A percentile compares a stretch with the other conserved stretches of the same genome.
These are phyloP conservation scores for Hanseniaspora mollemarum DNA, from an alignment of 805 yeast genomes.

Conservation along the genomic window DNA sequence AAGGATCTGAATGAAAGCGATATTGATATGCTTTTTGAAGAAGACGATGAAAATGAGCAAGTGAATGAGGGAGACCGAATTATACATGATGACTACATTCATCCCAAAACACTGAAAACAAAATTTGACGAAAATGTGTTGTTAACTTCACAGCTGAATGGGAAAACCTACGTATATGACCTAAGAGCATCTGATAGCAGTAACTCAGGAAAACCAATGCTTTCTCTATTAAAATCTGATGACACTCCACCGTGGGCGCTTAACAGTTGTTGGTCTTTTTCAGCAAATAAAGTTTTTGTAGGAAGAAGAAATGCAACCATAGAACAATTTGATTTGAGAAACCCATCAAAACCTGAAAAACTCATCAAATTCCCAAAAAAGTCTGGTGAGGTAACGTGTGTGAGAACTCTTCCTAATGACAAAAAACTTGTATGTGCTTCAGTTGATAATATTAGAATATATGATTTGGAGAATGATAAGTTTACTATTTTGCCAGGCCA, in stretches of 20 bases:
- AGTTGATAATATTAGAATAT: constrained; percentile 75
- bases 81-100: constrained; percentile 13
- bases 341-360: constrained; percentile 45
- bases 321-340: constrained; percentile 58
- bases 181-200: constrained; percentile 36
- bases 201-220: constrained; percentile 26
- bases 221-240: constrained; percentile 43
- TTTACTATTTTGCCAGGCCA: constrained; percentile 91
- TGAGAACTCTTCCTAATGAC: constrained; percentile 68
- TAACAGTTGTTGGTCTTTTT: constrained; percentile 75
- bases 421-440: constrained; percentile 79
- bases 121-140: constrained; percentile 44
- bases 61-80: constrained; percentile 16
- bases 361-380: constrained; percentile 66
- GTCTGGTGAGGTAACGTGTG: constrained; percentile 81
- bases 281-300: constrained; percentile 66
- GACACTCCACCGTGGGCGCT: constrained; percentile 90
- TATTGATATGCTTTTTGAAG: constrained; percentile 46
- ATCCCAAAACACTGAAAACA: constrained; percentile 22
- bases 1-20: constrained; percentile 26
- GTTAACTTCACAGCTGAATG: constrained; percentile 73
- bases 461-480: constrained; percentile 43
- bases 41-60: constrained; percentile 44
- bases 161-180: constrained; percentile 76
- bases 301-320: constrained; percentile 86